Percentiles rank a stretch among this genome's conserved stretches.
Evolutionary conservation across 148 eudicot genomes (phyloP).

Genomic region (Arbutus unedo): DNA sequence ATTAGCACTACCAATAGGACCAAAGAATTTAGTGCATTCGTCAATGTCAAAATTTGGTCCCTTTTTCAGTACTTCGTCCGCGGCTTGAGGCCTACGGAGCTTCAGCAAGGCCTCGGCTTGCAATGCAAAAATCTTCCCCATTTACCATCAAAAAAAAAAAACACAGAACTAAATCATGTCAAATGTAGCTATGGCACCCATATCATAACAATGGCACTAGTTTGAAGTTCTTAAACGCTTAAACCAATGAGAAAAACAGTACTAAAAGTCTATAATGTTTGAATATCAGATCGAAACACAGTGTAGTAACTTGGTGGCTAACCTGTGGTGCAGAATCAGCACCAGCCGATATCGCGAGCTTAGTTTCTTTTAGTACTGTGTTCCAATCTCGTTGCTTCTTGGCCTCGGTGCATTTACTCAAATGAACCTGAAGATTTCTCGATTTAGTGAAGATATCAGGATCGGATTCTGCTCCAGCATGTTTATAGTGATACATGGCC

Average conservation of each 20-base stretch:
- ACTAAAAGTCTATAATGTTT: no score
- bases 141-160: slow-evolving; percentile 1
- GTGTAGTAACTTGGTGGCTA: neutral
- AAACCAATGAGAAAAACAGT: neutral
- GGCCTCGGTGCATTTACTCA: slow-evolving; percentile 72
- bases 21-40: slow-evolving; percentile 66
- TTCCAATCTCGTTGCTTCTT: slow-evolving; percentile 82
- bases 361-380: slow-evolving; percentile 53
- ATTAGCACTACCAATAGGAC: slow-evolving; percentile 57
- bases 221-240: neutral
- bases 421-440: slow-evolving; percentile 44
- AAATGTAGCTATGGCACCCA: neutral
- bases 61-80: slow-evolving; percentile 51
- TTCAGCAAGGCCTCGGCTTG: slow-evolving; percentile 88
- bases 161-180: neutral
- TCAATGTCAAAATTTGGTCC: slow-evolving; percentile 62
- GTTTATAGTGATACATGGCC: slow-evolving; percentile 68
- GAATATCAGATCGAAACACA: neutral
- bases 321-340: slow-evolving; percentile 94
- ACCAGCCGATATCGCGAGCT: slow-evolving; percentile 59
- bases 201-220: neutral
- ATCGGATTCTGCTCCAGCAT: slow-evolving; percentile 82
- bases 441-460: slow-evolving; percentile 71
- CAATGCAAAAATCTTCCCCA: slow-evolving; percentile 55
- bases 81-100: slow-evolving; percentile 73